These are phyloP conservation scores for Teratosphaeria nubilosa DNA, from an alignment of 2,329 filamentous ascomycete species.

Conservation along the genomic window DNA sequence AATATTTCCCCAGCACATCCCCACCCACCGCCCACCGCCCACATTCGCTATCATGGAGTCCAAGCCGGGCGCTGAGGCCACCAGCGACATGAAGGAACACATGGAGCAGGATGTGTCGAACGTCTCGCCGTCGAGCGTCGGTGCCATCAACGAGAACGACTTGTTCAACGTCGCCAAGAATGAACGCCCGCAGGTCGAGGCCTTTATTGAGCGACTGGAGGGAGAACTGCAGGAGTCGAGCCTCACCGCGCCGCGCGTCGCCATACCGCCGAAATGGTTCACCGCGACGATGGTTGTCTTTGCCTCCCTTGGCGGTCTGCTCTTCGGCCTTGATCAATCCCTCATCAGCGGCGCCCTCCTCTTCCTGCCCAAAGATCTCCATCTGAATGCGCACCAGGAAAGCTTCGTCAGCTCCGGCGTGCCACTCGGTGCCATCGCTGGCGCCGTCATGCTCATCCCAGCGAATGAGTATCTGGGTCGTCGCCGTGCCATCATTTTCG, in stretches of 20 bases:
- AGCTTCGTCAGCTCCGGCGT: conserved; percentile 61
- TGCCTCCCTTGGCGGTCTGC: conserved; percentile 64
- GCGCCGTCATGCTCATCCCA: conserved; percentile 56
- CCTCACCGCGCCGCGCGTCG: conserved; percentile 38
- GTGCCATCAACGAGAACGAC: conserved; percentile 13
- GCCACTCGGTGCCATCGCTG: conserved; percentile 63
- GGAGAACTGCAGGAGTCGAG: conserved; percentile 27
- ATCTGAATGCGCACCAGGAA: conserved; percentile 46
- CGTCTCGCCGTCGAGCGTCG: not conserved
- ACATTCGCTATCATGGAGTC: not conserved
- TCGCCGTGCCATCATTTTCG: conserved; percentile 58
- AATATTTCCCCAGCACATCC: not conserved
- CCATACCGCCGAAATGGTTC: conserved; percentile 54
- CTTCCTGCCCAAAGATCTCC: conserved; percentile 51
- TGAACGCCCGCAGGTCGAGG: conserved; percentile 35
- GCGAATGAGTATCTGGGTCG: conserved; percentile 59
- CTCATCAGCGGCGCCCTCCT: conserved; percentile 63
- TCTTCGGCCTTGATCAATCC: conserved; percentile 63
- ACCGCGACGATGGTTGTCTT: conserved; percentile 60
- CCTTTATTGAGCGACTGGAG: conserved; percentile 33
- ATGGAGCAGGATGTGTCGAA: not conserved
- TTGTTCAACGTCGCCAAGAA: conserved; percentile 22
- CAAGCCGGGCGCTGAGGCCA: not conserved
- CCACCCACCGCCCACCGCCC: not conserved
- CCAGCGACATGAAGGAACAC: not conserved